A percentile compares a stretch with the other conserved stretches of the same genome.
Conservation (phyloP, 768 basidiomycete species). For the Mycena galericulata region DNA sequence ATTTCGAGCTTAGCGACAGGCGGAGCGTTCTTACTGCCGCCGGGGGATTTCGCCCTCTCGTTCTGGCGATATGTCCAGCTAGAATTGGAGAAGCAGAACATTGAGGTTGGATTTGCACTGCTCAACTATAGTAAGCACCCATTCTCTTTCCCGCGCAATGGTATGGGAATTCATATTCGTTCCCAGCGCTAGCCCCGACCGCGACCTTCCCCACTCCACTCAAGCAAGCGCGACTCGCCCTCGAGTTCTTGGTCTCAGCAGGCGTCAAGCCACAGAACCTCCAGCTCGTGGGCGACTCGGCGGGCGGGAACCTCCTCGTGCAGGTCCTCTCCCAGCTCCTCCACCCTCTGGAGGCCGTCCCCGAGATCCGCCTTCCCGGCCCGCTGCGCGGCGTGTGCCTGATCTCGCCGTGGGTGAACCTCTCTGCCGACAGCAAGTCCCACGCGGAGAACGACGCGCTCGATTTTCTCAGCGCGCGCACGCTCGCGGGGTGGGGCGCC, state of each 20-base stretch:
- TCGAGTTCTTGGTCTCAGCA: constrained; percentile 44
- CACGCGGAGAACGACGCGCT: constrained; percentile 39
- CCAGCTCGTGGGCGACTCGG: constrained; percentile 50
- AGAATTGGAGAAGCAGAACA: constrained; percentile 27
- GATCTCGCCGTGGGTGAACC: constrained; percentile 52
- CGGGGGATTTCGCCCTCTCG: constrained; percentile 30
- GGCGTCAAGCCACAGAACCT: constrained; percentile 49
- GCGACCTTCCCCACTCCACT: constrained; percentile 46
- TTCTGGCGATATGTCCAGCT: constrained; percentile 43
- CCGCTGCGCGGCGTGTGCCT: constrained; percentile 42
- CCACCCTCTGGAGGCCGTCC: constrained; percentile 43
- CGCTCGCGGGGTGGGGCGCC: constrained; percentile 33
- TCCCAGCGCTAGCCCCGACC: constrained; percentile 43
- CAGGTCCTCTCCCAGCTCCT: constrained; percentile 49
- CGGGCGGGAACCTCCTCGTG: constrained; percentile 47
- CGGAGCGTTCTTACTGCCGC: constrained; percentile 43
- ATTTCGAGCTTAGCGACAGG: constrained; percentile 38
- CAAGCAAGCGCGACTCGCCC: constrained; percentile 42
- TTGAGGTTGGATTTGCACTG: constrained; percentile 42
- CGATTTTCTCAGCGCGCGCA: constrained; percentile 39
- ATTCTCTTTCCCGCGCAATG: background rate
- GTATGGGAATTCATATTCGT: background rate
- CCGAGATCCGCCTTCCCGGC: constrained; percentile 34
- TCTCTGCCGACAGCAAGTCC: constrained; percentile 41
- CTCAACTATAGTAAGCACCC: constrained; percentile 46